A percentile compares a stretch with the other conserved stretches of the same genome.
Conservation (phyloP, 257 asterid genomes). For the Solanum appendiculatum region DNA sequence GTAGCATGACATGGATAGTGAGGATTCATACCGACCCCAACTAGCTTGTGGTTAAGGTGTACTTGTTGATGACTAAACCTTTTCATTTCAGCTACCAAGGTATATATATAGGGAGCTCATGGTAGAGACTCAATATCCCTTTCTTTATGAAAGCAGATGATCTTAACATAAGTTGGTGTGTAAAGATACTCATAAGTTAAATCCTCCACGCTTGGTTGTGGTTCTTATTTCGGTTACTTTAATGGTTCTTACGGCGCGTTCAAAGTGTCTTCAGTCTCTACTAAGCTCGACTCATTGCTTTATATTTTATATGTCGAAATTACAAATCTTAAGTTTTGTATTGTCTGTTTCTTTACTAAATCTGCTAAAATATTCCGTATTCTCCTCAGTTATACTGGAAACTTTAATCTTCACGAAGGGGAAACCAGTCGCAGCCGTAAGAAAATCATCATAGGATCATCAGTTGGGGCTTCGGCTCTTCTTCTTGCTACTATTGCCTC, state of each 20-base stretch:
- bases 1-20: neutral
- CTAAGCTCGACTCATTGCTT: neutral
- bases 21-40: neutral
- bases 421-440: constrained; percentile 28
- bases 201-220: neutral
- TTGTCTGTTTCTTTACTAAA: neutral
- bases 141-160: neutral
- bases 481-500: constrained; percentile 57
- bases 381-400: constrained; percentile 68
- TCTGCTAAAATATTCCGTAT: neutral
- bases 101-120: neutral
- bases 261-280: neutral
- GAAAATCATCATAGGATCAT: constrained; percentile 68
- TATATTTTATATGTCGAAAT: neutral
- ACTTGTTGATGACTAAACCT: neutral
- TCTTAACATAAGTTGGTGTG: neutral
- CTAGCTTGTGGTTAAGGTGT: neutral
- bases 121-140: neutral
- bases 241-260: neutral
- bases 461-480: constrained; percentile 71
- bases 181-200: neutral
- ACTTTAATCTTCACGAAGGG: constrained; percentile 42
- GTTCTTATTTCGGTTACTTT: neutral
- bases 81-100: neutral
- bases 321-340: neutral